Evolutionary conservation across 768 basidiomycete genomes (phyloP).

Genomic region (Russula olivacea): DNA sequence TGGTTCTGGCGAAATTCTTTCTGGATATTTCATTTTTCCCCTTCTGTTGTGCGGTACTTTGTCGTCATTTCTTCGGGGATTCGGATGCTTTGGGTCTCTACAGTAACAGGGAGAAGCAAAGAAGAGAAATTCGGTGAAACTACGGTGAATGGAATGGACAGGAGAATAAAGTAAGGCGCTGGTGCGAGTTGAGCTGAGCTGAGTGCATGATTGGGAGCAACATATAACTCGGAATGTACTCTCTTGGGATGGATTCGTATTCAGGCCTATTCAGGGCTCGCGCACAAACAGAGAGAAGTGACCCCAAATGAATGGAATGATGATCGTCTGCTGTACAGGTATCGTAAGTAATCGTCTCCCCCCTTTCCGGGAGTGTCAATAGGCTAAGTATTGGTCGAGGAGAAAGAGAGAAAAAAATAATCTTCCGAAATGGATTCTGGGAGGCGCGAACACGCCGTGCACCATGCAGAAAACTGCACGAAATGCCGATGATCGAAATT

Average conservation of each 20-base stretch:
- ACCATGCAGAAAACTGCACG: background rate
- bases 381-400: background rate
- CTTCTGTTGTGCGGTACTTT: background rate
- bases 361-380: background rate
- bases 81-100: background rate
- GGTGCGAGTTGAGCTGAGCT: background rate
- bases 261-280: background rate
- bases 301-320: background rate
- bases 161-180: too few relatives aligned
- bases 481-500: background rate
- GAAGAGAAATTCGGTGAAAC: constrained; percentile 8
- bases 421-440: background rate
- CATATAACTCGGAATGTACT: background rate
- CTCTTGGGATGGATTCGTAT: background rate
- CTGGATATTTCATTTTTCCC: too few relatives aligned
- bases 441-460: background rate
- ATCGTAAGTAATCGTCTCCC: background rate
- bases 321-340: background rate
- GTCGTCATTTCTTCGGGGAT: background rate
- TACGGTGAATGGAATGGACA: background rate
- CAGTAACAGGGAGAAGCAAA: background rate
- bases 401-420: background rate
- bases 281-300: background rate
- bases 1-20: too few relatives aligned
- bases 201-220: background rate